These are phyloP conservation scores for Xylaria bambusicola DNA, from an alignment of 495 filamentous ascomycete genomes.

Conservation along the genomic window DNA sequence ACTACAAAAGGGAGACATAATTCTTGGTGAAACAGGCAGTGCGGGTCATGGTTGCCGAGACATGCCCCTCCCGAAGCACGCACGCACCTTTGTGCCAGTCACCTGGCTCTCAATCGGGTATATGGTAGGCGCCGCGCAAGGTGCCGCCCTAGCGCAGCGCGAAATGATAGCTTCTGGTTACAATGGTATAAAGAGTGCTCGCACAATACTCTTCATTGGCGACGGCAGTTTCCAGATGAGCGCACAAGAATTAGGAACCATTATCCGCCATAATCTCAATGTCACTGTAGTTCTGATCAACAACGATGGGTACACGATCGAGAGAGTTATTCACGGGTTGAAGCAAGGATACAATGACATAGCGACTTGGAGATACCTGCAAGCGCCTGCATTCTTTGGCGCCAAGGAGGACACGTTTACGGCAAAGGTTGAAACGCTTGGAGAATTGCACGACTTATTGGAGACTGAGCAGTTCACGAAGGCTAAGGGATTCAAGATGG, in stretches of 20 bases:
- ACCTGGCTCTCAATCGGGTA: constrained; percentile 78
- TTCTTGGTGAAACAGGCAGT: constrained; percentile 78
- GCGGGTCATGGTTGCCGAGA: constrained; percentile 77
- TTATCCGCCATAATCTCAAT: constrained; percentile 68
- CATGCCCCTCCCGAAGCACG: constrained; percentile 65
- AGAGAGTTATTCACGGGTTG: constrained; percentile 66
- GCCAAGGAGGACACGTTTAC: constrained; percentile 53
- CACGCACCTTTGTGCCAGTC: constrained; percentile 69
- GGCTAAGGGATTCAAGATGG: constrained; percentile 54
- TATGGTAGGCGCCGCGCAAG: constrained; percentile 67
- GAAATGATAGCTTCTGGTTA: constrained; percentile 41
- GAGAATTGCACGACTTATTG: constrained; percentile 63
- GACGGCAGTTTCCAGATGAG: constrained; percentile 79
- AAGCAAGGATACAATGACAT: constrained; percentile 72
- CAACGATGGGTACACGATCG: constrained; percentile 65
- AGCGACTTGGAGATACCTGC: constrained; percentile 63
- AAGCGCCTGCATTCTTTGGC: constrained; percentile 65
- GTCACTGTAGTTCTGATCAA: constrained; percentile 70
- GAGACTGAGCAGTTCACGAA: constrained; percentile 55
- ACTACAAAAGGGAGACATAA: constrained; percentile 65
- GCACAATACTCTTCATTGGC: constrained; percentile 73
- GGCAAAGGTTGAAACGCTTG: constrained; percentile 62
- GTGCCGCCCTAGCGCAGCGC: constrained; percentile 64
- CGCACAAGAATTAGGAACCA: constrained; percentile 72
- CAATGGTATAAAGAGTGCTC: constrained; percentile 34